Percentiles rank a stretch among this genome's conserved stretches.
Evolutionary conservation across 305 asterid genomes (phyloP).

Genomic region (Ilex paraguariensis): DNA sequence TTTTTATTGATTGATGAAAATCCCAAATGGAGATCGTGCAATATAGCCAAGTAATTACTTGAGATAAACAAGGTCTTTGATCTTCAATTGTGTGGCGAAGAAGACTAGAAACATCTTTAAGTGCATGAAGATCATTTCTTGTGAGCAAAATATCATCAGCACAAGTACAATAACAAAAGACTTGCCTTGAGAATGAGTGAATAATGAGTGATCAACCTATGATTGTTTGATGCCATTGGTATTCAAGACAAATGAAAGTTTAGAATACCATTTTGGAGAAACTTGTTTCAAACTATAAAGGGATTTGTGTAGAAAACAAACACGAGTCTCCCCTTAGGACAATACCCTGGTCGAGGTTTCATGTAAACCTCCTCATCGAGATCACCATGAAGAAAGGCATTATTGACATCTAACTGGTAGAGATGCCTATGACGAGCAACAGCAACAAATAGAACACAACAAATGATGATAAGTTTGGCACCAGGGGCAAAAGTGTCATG

Average conservation of each 20-base stretch:
- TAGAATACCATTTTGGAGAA: neutral
- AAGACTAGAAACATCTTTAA: neutral
- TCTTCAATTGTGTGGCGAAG: neutral
- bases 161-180: neutral
- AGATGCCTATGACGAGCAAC: no score
- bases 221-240: neutral
- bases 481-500: no score
- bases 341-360: no score
- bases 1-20: neutral
- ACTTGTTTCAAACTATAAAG: neutral
- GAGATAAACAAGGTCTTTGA: neutral
- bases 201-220: neutral
- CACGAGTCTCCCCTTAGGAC: neutral
- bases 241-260: neutral
- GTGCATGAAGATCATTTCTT: neutral
- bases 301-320: neutral
- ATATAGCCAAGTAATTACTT: neutral
- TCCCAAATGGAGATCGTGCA: neutral
- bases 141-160: neutral
- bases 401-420: no score
- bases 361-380: no score
- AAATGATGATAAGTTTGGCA: no score
- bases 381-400: no score
- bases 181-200: neutral
- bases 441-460: no score